Evolutionary conservation across 73 alveolate species (phyloP), one percentile per base, ranked within the genome.

Genomic region (Blepharisma japonicum): DNA sequence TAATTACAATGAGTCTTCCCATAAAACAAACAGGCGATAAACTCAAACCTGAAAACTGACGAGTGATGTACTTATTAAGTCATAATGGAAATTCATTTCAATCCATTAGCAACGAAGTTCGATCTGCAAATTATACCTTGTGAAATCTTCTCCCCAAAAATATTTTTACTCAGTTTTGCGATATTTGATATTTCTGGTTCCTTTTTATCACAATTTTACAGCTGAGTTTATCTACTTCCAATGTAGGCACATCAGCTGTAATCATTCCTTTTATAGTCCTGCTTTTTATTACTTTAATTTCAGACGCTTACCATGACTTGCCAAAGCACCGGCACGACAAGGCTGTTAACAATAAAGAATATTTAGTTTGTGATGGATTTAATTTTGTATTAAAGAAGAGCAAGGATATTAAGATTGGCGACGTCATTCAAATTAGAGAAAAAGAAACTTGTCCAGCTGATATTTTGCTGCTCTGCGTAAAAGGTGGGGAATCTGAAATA

Each of bases 231-330:
- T 53, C 23, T 14, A 53, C n/a, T 53, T 11, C n/a, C n/a, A 53
- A 2, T 20, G 23, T 20, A 53, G 67, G n/a, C 4, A 11, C 67
- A 14, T 14, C 23, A 14, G 67, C 27, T 11, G 23, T 20, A 53
- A 53, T 53, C 4, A 14, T 11, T 20, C 67, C 67, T 14, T 53
- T 53, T 14, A 14, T 53, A 1, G 27, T 53, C 23, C 23, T 53
- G 4, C 27, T 53, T 11, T 20, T 53, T 53, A 53, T 53, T 53
- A 20, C n/a, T 14, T 11, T 20, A 14, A 20, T 20, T 14, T 20
- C 27, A 53, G 67, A 53, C n/a, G 67, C 27, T 20, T 53, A 53
- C 67, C n/a, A 53, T 53, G 67, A 53, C 23, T 53, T 14, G n/a
- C n/a, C n/a, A 53, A 11, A 20, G 67, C 67, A 53, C 23, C n/a